phyloP scores from a whole-genome alignment of 192 early-diverging fungal genomes.

The Backusella circina region DNA sequence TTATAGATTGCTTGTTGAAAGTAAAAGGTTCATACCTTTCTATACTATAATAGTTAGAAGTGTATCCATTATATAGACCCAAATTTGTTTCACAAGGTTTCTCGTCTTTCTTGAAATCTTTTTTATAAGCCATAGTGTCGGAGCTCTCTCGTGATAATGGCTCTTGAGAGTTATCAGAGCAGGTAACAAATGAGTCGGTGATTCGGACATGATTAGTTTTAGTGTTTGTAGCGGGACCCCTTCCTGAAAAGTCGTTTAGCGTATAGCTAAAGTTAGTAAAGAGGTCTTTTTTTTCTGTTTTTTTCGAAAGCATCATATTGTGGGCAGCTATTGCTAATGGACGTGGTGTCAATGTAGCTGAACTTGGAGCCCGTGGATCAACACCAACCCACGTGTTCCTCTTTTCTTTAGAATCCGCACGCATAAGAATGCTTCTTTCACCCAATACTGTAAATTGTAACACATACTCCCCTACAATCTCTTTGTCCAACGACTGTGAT shows the following conservation, averaged over 20 bases:
- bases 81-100: conserved; percentile 17
- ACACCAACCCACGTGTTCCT: conserved; percentile 15
- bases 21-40: background rate
- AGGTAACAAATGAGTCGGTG: background rate
- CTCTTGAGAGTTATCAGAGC: background rate
- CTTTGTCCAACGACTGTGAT: background rate
- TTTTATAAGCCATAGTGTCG: conserved; percentile 17
- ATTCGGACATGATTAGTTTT: background rate
- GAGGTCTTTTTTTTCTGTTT: background rate
- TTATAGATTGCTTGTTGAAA: background rate
- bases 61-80: background rate
- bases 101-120: background rate
- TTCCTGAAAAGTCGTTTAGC: background rate
- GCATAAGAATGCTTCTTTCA: conserved; percentile 1
- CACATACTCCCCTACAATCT: conserved; percentile 17
- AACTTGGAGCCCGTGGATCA: background rate
- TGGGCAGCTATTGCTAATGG: background rate
- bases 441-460: conserved; percentile 7
- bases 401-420: conserved; percentile 8
- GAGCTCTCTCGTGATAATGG: conserved; percentile 3
- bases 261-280: background rate
- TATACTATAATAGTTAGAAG: conserved; percentile 2
- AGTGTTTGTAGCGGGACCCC: background rate
- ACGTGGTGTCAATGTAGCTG: background rate
- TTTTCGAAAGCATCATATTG: background rate